Evolutionary conservation across 306 rosid genomes (phyloP).

Genomic region (Acacia crassicarpa): DNA sequence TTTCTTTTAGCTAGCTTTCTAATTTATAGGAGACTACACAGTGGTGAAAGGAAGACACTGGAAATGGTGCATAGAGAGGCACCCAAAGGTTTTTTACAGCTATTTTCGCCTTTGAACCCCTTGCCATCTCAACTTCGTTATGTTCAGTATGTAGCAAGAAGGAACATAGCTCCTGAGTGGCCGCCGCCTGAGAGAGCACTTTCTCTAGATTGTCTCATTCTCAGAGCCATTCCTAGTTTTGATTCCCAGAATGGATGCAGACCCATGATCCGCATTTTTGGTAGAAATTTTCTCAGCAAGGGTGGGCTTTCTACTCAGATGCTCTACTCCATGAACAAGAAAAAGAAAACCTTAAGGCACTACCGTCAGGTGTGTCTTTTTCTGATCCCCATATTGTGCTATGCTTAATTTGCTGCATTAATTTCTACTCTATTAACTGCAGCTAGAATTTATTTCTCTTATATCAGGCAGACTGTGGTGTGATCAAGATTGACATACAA

Average conservation of each 20-base stretch:
- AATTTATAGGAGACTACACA: constrained; percentile 66
- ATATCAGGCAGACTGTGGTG: constrained; percentile 91
- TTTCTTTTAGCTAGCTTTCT: constrained; percentile 75
- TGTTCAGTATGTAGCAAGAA: constrained; percentile 85
- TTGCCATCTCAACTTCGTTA: constrained; percentile 96
- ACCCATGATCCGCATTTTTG: constrained; percentile 84
- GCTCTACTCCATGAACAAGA: constrained; percentile 87
- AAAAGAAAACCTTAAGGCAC: constrained; percentile 67
- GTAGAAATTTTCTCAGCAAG: constrained; percentile 75
- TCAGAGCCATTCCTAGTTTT: constrained; percentile 82
- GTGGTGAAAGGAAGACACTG: constrained; percentile 78
- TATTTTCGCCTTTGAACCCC: constrained; percentile 86
- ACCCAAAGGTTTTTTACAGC: constrained; percentile 85
- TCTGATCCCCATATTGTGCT: neutral
- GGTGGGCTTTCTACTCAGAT: constrained; percentile 90
- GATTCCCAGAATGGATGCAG: constrained; percentile 87
- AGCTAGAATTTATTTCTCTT: constrained; percentile 33
- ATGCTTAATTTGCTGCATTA: constrained; percentile 13
- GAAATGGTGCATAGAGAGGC: constrained; percentile 94
- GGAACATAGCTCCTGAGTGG: constrained; percentile 87
- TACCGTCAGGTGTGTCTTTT: constrained; percentile 63
- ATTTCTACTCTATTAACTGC: constrained; percentile 17
- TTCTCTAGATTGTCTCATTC: constrained; percentile 85
- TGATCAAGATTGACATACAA: constrained; percentile 94
- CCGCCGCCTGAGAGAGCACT: constrained; percentile 93